Evolutionary conservation across 306 rosid species (phyloP).

Genomic region (Begonia masoniana): DNA sequence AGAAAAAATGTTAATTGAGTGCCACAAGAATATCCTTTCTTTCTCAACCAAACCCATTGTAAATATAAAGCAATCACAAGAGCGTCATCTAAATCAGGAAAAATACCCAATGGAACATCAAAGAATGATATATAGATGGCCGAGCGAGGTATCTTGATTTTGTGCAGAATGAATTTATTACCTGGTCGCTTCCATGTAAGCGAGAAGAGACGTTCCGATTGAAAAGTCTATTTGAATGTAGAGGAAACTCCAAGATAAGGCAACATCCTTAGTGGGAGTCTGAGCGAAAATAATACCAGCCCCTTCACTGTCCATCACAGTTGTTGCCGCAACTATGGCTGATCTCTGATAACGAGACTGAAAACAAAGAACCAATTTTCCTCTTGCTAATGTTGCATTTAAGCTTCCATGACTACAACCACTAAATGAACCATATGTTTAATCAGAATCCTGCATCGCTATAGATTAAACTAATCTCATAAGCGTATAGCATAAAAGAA

Average conservation of each 20-base stretch:
- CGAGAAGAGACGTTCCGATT: slow-evolving; percentile 31
- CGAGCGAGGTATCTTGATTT: too few relatives aligned
- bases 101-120: too few relatives aligned
- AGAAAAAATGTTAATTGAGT: too few relatives aligned
- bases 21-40: too few relatives aligned
- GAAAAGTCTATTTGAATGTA: slow-evolving; percentile 38
- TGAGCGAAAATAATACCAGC: slow-evolving; percentile 41
- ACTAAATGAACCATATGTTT: slow-evolving; percentile 8
- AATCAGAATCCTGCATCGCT: too few relatives aligned
- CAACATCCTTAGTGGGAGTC: slow-evolving; percentile 39
- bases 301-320: slow-evolving; percentile 22
- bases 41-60: too few relatives aligned
- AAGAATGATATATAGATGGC: too few relatives aligned
- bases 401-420: slow-evolving; percentile 39
- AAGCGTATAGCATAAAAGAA: background rate
- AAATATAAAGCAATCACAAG: too few relatives aligned
- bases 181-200: slow-evolving; percentile 33
- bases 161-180: background rate
- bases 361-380: slow-evolving; percentile 47
- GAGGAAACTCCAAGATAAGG: slow-evolving; percentile 17
- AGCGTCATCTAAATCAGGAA: too few relatives aligned
- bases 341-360: slow-evolving; percentile 35
- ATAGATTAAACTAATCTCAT: background rate
- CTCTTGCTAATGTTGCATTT: slow-evolving; percentile 46
- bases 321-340: slow-evolving; percentile 21